A percentile compares a stretch with the other conserved stretches of the same genome.
phyloP scores from a whole-genome alignment of 352 stramenopile genomes.

The Phytopythium kandeliae region DNA sequence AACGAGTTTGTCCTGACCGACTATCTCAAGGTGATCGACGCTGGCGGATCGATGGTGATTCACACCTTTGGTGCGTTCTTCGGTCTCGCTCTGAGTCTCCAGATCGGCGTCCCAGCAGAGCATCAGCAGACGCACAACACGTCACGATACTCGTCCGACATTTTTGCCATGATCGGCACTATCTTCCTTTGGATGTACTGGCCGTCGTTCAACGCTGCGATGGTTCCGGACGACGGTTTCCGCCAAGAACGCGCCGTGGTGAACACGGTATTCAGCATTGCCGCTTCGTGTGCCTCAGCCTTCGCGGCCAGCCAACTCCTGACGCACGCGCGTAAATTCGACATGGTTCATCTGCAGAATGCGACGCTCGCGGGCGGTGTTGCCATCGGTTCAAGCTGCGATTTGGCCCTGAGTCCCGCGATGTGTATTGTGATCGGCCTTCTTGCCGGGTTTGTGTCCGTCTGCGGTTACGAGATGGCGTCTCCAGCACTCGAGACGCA shows the following conservation, averaged over 20 bases:
- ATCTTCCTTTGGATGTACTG: constrained; percentile 83
- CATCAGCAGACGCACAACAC: constrained; percentile 42
- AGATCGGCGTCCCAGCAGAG: constrained; percentile 29
- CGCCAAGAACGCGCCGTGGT: constrained; percentile 61
- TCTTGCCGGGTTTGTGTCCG: constrained; percentile 35
- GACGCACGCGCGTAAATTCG: constrained; percentile 41
- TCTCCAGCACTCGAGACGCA: constrained; percentile 26
- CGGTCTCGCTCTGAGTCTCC: constrained; percentile 48
- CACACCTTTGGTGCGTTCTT: constrained; percentile 81
- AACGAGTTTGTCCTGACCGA: constrained; percentile 65
- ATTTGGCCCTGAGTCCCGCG: constrained; percentile 53
- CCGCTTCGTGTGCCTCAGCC: constrained; percentile 34
- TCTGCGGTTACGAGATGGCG: constrained; percentile 34
- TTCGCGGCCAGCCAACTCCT: constrained; percentile 43
- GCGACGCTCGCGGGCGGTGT: constrained; percentile 74
- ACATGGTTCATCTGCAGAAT: constrained; percentile 85
- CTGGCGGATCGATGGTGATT: constrained; percentile 79
- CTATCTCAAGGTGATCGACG: constrained; percentile 53
- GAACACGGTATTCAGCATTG: constrained; percentile 66
- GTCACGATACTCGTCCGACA: constrained; percentile 54
- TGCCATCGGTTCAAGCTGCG: constrained; percentile 59
- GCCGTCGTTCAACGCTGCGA: constrained; percentile 76
- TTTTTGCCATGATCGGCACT: constrained; percentile 75
- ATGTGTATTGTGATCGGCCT: constrained; percentile 35
- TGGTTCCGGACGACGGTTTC: constrained; percentile 45